Conservation (phyloP, 345 rosid genomes). For the Brassica cretica region DNA sequence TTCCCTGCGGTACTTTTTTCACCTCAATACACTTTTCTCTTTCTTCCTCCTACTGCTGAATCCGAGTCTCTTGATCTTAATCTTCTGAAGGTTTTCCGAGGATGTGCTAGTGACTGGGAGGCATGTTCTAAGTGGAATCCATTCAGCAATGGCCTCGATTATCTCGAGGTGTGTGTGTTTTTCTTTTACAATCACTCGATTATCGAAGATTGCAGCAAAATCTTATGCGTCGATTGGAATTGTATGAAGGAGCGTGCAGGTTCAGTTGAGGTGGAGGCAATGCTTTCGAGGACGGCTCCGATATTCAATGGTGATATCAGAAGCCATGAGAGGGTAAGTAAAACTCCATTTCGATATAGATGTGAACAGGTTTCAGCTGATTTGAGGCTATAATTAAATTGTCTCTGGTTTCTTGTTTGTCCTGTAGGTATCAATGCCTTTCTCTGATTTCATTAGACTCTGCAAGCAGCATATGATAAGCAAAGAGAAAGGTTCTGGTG, state of each 20-base stretch:
- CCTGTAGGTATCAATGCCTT: constrained; percentile 71
- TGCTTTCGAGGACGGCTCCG: constrained; percentile 71
- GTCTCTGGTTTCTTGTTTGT: constrained; percentile 1
- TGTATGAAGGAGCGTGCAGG: constrained; percentile 63
- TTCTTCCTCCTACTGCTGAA: neutral
- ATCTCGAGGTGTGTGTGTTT: constrained; percentile 59
- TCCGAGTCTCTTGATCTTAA: neutral
- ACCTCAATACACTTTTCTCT: neutral
- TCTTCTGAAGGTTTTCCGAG: constrained; percentile 54
- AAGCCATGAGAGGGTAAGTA: constrained; percentile 83
- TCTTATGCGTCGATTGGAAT: constrained; percentile 22
- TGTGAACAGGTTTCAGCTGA: neutral
- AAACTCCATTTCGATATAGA: constrained; percentile 1
- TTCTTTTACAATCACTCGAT: neutral
- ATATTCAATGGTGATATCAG: constrained; percentile 80
- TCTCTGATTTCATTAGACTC: constrained; percentile 59
- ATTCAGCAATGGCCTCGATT: constrained; percentile 65
- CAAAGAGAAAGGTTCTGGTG: constrained; percentile 27
- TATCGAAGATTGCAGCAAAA: neutral
- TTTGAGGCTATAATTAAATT: neutral
- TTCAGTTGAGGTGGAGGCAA: constrained; percentile 65
- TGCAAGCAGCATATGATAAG: constrained; percentile 61
- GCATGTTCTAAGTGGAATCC: constrained; percentile 75
- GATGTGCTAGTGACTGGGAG: constrained; percentile 62
- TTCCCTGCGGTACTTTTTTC: constrained; percentile 57